Evolutionary conservation across 1,139 yeast genomes (phyloP), one percentile per base, ranked within the genome.

Genomic region (Saccharomyces hybrid): DNA sequence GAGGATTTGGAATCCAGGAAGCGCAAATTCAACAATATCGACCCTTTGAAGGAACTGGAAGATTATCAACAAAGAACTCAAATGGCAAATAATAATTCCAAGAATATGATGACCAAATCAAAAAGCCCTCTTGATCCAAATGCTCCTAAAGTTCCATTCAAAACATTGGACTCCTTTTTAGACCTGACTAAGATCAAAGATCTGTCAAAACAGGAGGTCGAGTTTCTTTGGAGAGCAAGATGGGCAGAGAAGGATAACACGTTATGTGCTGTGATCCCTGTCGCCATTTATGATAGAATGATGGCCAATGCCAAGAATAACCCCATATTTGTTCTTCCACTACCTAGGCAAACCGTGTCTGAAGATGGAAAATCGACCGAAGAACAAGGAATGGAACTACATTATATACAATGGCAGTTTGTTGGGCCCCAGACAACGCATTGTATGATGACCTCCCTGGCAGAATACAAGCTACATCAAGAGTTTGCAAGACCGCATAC

Each of bases 401-500:
- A 93, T 68, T 90, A 86, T 68, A 82, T 90, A 19, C 99, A 95
- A 72, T 95, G 99, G 99, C 78, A 84, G 19, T 88, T 90, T 70
- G 93, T 86, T 1, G 96, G 95, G 0, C 85, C 89, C 6, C 67
- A 82, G 47, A 91, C 98, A 4, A 77, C 89, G 2, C 96, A 95
- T 72, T 88, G 96, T 69, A 80, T 95, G 80, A 76, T 95, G 64
- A 95, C 99, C 1, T 84, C 97, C 0, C 78, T 95, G 59, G 95
- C 95, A 1, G 99, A 95, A 71, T 95, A 83, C 72, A 91, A 93
- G 70, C 78, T 90, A 44, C 97, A 93, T 67, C 83, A 82, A 58
- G 98, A 91, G 66, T 95, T 78, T 71, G 96, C 99, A 11, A 84
- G 88, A 65, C 99, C 99, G 1, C 99, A 95, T 69, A 90, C 98